phyloP scores from a whole-genome alignment of 139 green algal genomes.

The Chlorella vulgaris region DNA sequence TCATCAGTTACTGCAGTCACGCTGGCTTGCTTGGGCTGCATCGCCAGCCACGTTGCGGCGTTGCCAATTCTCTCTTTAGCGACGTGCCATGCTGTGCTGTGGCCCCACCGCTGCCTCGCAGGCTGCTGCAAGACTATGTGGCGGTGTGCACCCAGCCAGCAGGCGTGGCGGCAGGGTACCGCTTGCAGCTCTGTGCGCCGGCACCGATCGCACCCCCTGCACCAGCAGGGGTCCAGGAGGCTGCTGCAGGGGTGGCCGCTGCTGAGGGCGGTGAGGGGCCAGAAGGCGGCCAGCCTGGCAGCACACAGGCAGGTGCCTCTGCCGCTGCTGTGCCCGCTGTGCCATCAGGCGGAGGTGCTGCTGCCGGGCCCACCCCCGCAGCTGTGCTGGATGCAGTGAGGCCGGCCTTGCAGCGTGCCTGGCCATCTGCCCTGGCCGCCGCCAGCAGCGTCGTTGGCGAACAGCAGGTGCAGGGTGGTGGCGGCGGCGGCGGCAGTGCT shows the following conservation, averaged over 20 bases:
- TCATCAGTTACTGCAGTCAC: too few species aligned
- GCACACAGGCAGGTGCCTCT: background rate
- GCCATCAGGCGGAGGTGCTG: background rate
- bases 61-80: too few species aligned
- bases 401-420: slow-evolving; percentile 38
- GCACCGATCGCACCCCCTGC: too few species aligned
- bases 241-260: too few species aligned
- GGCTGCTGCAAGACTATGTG: slow-evolving; percentile 65
- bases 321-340: background rate
- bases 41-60: too few species aligned
- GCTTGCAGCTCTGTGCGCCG: slow-evolving; percentile 44
- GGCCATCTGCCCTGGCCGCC: slow-evolving; percentile 43
- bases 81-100: too few species aligned
- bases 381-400: slow-evolving; percentile 27
- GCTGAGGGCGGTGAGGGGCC: too few species aligned
- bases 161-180: slow-evolving; percentile 46
- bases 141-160: slow-evolving; percentile 54
- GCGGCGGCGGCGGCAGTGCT: too few species aligned
- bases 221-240: too few species aligned
- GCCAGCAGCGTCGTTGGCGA: slow-evolving; percentile 52
- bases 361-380: slow-evolving; percentile 1
- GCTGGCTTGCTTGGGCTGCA: background rate
- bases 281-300: background rate
- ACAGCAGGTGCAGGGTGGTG: too few species aligned
- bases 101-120: too few species aligned